These are phyloP conservation scores for Xanthoconium separans DNA, from an alignment of 1,284 basidiomycete genomes.

Conservation along the genomic window DNA sequence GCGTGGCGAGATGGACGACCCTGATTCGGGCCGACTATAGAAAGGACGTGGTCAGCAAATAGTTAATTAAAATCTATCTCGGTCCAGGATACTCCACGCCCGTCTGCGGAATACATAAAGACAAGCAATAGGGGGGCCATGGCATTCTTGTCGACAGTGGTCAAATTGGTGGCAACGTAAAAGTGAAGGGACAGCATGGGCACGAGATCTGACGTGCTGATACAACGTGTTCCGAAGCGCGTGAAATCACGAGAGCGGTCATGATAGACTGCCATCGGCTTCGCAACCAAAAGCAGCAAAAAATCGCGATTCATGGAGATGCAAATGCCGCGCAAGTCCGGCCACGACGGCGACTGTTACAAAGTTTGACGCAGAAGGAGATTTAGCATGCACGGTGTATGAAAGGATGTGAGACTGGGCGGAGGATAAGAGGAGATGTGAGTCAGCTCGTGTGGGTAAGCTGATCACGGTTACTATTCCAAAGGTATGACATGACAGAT, in stretches of 20 bases:
- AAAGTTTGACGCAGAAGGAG: constrained; percentile 10
- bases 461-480: constrained; percentile 15
- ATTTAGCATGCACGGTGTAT: neutral
- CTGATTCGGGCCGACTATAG: constrained; percentile 27
- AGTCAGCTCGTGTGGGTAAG: constrained; percentile 23
- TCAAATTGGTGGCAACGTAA: constrained; percentile 33
- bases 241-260: constrained; percentile 35
- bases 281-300: constrained; percentile 26
- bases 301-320: constrained; percentile 22
- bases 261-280: constrained; percentile 36
- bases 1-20: constrained; percentile 24
- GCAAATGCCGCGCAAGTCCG: constrained; percentile 12
- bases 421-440: constrained; percentile 15
- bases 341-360: constrained; percentile 15
- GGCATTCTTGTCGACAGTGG: constrained; percentile 27
- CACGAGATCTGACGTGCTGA: constrained; percentile 36
- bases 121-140: constrained; percentile 33
- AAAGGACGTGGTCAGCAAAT: constrained; percentile 22
- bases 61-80: constrained; percentile 37
- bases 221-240: constrained; percentile 38
- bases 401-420: neutral
- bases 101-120: constrained; percentile 38
- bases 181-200: constrained; percentile 30
- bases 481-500: constrained; percentile 24
- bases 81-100: constrained; percentile 33